phyloP scores from a whole-genome alignment of 768 basidiomycete species.

The Hypsizygus marmoreus region DNA sequence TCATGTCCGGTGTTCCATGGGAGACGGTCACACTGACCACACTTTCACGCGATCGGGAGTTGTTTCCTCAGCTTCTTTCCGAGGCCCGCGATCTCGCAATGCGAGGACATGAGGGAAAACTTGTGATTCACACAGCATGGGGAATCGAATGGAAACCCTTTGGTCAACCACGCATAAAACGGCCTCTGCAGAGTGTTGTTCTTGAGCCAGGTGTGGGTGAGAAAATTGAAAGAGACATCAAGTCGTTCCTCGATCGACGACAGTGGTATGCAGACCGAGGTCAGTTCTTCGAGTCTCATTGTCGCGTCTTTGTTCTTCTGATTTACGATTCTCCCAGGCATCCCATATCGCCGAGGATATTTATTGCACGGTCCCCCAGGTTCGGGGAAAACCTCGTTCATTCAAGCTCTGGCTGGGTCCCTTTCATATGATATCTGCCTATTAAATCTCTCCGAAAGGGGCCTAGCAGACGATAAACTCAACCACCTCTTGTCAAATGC shows the following conservation, averaged over 20 bases:
- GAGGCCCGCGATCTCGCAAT: conserved; percentile 93
- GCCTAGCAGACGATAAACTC: conserved; percentile 94
- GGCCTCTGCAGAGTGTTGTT: conserved; percentile 88
- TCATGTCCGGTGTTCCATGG: conserved; percentile 93
- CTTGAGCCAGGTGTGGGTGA: conserved; percentile 82
- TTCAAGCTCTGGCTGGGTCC: conserved; percentile 93
- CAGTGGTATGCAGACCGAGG: conserved; percentile 98
- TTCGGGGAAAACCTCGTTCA: conserved; percentile 98
- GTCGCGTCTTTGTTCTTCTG: background rate
- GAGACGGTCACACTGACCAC: conserved; percentile 95
- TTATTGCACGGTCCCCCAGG: conserved; percentile 95
- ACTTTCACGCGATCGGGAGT: conserved; percentile 78
- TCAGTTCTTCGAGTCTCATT: conserved; percentile 31
- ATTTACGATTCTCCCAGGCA: conserved; percentile 55
- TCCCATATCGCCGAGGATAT: conserved; percentile 96
- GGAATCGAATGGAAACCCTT: conserved; percentile 96
- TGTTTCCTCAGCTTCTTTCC: conserved; percentile 78
- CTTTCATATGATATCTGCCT: conserved; percentile 95
- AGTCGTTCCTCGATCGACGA: conserved; percentile 77
- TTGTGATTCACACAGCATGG: conserved; percentile 96
- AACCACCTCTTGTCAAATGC: conserved; percentile 91
- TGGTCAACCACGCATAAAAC: conserved; percentile 85
- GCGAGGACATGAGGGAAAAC: conserved; percentile 86
- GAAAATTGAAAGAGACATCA: conserved; percentile 78
- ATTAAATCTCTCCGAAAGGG: conserved; percentile 93